Evolutionary conservation across 2,329 filamentous ascomycete genomes (phyloP), one percentile per base, ranked within the genome.

Genomic region (Colletotrichum sp.): DNA sequence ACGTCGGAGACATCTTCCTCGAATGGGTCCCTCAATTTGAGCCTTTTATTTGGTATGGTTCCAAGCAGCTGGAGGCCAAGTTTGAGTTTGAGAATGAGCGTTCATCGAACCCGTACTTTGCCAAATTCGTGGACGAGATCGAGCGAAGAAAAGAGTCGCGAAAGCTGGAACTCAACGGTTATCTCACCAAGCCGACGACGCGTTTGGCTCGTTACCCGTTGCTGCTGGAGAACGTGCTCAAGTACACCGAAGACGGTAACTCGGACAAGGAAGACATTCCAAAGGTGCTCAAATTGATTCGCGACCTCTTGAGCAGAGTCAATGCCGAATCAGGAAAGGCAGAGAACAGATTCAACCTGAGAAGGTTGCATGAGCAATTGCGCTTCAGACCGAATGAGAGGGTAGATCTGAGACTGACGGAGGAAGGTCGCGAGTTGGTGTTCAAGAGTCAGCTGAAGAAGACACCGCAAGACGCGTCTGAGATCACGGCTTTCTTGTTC

Each of bases 31-130:
- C 96, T 12, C 94, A 95, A 79, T 99, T 99, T 82, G 94, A 96
- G 79, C 97, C 97, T 0, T 99, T 99, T 83, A 98, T 99, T 82
- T 93, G 94, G 81, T 99, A 99, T 82, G 97, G 97, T 81, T 95
- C 96, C 55, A 98, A 96, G 83, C 97, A 99, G 84, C 88, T 99
- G 63, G 98, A 98, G 83, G 97, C 95, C 79, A 99, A 99, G 84
- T 98, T 96, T 82, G 97, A 98, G 83, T 99, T 99, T 83, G 97
- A 99, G 85, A 97, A 97, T 81, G 97, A 99, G 86, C 95, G 97
- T 80, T 93, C 94, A 18, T 91, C 93, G 72, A 99, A 99, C 81
- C 91, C 93, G 2, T 92, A 91, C 55, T 99, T 99, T 83, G 89
- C 94, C 68, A 95, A 94, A 81, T 98, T 99, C 80, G 97, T 99